Evolutionary conservation across 257 asterid genomes (phyloP).

Genomic region (Fraxinus cuspidata): DNA sequence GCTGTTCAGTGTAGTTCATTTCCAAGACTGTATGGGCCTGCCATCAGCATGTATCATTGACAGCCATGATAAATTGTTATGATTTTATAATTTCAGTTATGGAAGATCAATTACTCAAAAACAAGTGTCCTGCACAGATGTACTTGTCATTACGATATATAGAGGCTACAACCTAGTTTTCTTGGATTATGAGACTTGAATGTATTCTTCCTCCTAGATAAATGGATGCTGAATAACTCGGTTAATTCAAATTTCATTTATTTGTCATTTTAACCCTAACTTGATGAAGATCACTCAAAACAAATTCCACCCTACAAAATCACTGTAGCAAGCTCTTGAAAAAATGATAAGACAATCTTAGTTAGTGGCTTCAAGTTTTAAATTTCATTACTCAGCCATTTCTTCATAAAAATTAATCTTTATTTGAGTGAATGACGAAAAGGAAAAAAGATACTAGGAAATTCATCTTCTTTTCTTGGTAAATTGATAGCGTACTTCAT

Average conservation of each 20-base stretch:
- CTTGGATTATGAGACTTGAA: not conserved
- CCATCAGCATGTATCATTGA: slow-evolving; percentile 25
- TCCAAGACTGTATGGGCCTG: slow-evolving; percentile 98
- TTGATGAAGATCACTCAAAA: not conserved
- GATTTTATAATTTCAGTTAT: slow-evolving; percentile 2
- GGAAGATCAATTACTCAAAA: slow-evolving; percentile 6
- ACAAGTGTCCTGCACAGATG: not conserved
- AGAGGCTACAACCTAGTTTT: not conserved
- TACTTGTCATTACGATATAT: not conserved
- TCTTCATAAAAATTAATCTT: not conserved
- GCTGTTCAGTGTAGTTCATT: slow-evolving; percentile 93
- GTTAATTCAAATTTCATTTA: not conserved
- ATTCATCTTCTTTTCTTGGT: not conserved
- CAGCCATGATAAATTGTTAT: slow-evolving; percentile 11
- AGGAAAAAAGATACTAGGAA: not conserved
- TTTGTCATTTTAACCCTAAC: not conserved
- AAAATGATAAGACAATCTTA: not conserved
- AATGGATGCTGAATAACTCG: not conserved
- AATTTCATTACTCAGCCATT: not conserved
- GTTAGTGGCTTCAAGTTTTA: not conserved
- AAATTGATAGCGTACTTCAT: not conserved
- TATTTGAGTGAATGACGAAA: not conserved
- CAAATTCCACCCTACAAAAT: not conserved
- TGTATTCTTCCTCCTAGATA: not conserved
- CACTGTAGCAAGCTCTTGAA: not conserved